Evolutionary conservation across 2,329 filamentous ascomycete species (phyloP), one percentile per base, ranked within the genome.

Genomic region (Fusarium haematococcum): DNA sequence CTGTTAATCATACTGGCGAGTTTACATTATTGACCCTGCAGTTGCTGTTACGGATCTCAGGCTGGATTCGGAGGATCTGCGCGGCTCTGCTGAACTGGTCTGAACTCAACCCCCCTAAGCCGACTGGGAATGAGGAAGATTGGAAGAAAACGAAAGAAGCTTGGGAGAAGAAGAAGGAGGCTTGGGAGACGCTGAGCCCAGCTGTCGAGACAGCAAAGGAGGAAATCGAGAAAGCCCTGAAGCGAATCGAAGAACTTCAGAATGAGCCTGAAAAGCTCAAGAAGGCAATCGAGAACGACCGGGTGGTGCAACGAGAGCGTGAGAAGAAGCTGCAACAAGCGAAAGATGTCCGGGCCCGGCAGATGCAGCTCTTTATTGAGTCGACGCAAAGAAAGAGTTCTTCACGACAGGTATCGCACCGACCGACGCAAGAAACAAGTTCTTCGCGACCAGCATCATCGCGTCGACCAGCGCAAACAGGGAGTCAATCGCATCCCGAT

Each of bases 11-110:
- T n/a, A 65, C 25, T 43, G 68, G 74, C 9, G 69, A 73, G 13
- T 79, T 79, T 43, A 79, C 77, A 4, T 41, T 62, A 9, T 66
- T 67, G 6, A 68, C 69, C 10, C 57, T 79, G 33, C 56, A 75
- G 11, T 32, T 61, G 10, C 63, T 78, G 10, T 33, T 71, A 14
- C 65, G 74, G 18, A 60, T 70, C 23, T 41, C 54, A 14, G 71
- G 68, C 10, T 79, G 77, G 77, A 37, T 61, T 23, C 16, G 52
- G 2, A 72, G 77, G 41, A 67, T 78, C 18, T 70, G 64, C 32
- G 54, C 65, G 8, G 37, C 54, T 4, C 68, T 77, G 20, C 45
- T 65, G 18, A 35, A 13, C 23, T 70, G 75, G 56, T 57, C 71
- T 30, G 58, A 69, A 25, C 57, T 71, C 35, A 43, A 76, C 23